A percentile compares a stretch with the other conserved stretches of the same genome.
Evolutionary conservation across 805 yeast species (phyloP).

Genomic region (Allodekkera sacchari): DNA sequence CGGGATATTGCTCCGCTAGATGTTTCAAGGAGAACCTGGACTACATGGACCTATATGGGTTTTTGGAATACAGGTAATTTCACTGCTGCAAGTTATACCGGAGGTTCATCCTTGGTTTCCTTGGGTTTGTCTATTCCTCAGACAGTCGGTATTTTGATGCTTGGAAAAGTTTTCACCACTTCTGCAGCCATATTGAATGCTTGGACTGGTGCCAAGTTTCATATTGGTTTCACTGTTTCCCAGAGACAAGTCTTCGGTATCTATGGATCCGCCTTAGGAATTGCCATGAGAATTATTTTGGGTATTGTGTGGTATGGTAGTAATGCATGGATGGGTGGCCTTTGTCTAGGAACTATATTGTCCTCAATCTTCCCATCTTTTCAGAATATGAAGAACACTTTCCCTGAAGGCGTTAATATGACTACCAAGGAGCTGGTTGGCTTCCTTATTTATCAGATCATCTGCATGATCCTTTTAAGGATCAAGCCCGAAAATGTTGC

Average conservation of each 20-base stretch:
- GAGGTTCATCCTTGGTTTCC: constrained; percentile 35
- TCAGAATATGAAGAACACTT: constrained; percentile 30
- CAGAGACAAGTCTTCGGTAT: constrained; percentile 37
- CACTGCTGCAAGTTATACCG: constrained; percentile 17
- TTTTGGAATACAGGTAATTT: constrained; percentile 29
- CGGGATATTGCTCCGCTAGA: constrained; percentile 36
- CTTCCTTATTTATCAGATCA: constrained; percentile 34
- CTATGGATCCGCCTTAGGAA: constrained; percentile 32
- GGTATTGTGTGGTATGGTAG: constrained; percentile 39
- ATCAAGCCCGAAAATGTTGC: constrained; percentile 31
- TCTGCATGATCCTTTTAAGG: constrained; percentile 31
- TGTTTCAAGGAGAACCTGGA: constrained; percentile 36
- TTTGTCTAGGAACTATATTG: constrained; percentile 30
- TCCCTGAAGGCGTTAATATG: constrained; percentile 31
- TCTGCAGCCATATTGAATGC: constrained; percentile 35
- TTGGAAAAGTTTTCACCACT: constrained; percentile 37
- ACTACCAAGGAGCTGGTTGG: constrained; percentile 34
- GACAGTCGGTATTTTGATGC: constrained; percentile 22
- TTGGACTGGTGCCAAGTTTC: constrained; percentile 39
- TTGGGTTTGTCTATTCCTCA: constrained; percentile 20
- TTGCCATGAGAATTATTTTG: constrained; percentile 33
- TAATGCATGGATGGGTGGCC: constrained; percentile 40
- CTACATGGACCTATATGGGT: constrained; percentile 29
- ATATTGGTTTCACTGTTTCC: constrained; percentile 38
- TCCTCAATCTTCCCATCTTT: constrained; percentile 31